Percentiles rank a stretch among this genome's conserved stretches.
phyloP scores from a whole-genome alignment of 257 asterid genomes.

The Schizonepeta tenuifolia region DNA sequence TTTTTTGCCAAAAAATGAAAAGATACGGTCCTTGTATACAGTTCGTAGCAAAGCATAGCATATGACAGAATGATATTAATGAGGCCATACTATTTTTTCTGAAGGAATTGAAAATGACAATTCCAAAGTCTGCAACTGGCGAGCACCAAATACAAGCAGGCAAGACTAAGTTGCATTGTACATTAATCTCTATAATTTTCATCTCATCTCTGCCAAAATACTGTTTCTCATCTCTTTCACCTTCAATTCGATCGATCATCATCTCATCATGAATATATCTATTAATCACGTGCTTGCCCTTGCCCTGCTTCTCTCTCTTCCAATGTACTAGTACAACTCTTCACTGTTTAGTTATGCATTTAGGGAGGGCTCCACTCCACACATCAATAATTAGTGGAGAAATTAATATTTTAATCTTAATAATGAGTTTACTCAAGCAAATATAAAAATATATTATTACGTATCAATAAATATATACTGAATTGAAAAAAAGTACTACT shows the following conservation, averaged over 20 bases:
- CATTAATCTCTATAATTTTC: conserved; percentile 12
- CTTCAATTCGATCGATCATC: conserved; percentile 12
- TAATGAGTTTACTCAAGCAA: no score
- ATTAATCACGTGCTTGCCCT: not conserved
- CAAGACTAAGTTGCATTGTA: not conserved
- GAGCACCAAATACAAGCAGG: conserved; percentile 30
- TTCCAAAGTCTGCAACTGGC: conserved; percentile 24
- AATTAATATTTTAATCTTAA: no score
- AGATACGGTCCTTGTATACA: no score
- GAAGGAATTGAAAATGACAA: conserved; percentile 48
- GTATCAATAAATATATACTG: no score
- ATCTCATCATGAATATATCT: conserved; percentile 11
- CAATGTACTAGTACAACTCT: not conserved
- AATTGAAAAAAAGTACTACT: no score
- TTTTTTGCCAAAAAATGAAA: no score
- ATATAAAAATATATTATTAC: no score
- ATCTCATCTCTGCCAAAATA: conserved; percentile 23
- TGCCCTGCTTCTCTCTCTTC: not conserved
- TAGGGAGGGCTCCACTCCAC: not conserved
- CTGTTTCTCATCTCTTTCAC: not conserved
- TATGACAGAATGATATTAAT: not conserved
- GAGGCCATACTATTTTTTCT: not conserved
- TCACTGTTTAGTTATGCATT: not conserved
- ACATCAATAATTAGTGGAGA: no score
- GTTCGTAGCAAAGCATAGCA: no score